These are phyloP conservation scores for Citrus cavaleriei DNA, from an alignment of 345 rosid species.

Conservation along the genomic window DNA sequence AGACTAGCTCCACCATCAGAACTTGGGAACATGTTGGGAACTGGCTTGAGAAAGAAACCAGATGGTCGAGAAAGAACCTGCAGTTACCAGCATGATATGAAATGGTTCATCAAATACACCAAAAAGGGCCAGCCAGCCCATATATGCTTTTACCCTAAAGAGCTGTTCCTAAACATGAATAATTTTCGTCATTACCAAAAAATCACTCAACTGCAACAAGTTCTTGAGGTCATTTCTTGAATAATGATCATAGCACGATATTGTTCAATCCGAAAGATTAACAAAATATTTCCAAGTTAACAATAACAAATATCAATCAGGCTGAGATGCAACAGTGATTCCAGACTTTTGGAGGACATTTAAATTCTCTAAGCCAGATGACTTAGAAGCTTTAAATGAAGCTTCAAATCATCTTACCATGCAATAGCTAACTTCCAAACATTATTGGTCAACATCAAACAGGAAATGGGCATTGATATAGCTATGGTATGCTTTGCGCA, in stretches of 20 bases:
- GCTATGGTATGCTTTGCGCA: not conserved
- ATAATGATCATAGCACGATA: not conserved
- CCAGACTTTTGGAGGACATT: not conserved
- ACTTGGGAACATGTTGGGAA: conserved; percentile 54
- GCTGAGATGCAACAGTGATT: not conserved
- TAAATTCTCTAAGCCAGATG: not conserved
- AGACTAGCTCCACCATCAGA: conserved; percentile 59
- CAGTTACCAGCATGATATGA: conserved; percentile 16
- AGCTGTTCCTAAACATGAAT: not conserved
- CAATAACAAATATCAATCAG: not conserved
- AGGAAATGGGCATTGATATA: not conserved
- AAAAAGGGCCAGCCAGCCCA: not conserved
- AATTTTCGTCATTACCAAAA: not conserved
- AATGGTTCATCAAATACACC: not conserved
- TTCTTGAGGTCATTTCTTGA: not conserved
- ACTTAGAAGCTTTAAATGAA: not conserved
- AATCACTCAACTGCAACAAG: not conserved
- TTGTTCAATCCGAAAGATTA: not conserved
- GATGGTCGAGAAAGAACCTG: conserved; percentile 86
- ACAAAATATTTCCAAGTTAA: not conserved
- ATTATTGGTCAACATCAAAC: not conserved
- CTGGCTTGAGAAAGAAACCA: conserved; percentile 90
- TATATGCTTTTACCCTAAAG: not conserved
- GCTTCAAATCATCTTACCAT: not conserved
- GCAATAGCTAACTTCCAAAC: not conserved